These are phyloP conservation scores for Fusarium pininemorale DNA, from an alignment of 2,329 filamentous ascomycete genomes.

Conservation along the genomic window DNA sequence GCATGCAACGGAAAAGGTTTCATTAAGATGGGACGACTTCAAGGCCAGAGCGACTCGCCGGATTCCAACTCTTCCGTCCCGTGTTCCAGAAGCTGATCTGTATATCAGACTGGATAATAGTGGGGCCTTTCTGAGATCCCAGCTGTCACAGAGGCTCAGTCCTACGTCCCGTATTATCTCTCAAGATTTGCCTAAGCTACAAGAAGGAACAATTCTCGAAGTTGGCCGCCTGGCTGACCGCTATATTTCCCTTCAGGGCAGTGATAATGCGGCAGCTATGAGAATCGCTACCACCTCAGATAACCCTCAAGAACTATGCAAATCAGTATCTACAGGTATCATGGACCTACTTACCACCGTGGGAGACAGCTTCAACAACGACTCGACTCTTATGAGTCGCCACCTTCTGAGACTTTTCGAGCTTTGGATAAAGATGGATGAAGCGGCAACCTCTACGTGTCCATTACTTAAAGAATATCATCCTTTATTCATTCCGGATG, in stretches of 20 bases:
- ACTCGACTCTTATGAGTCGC: conserved; percentile 41
- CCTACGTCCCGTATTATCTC: too few relatives aligned
- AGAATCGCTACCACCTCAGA: not conserved
- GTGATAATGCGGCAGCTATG: accelerated
- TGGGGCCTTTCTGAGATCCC: not conserved
- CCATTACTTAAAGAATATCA: conserved; percentile 61
- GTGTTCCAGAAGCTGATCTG: conserved; percentile 46
- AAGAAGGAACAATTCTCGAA: not conserved
- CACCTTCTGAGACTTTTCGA: conserved; percentile 63
- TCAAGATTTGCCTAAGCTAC: accelerated
- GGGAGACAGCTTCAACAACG: conserved; percentile 44
- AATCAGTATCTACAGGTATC: not conserved
- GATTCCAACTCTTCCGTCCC: conserved; percentile 53
- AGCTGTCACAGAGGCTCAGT: conserved; percentile 40
- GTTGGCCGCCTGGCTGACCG: not conserved
- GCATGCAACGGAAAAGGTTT: conserved; percentile 42
- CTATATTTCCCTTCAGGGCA: not conserved
- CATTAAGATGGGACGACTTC: conserved; percentile 51
- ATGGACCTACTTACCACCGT: not conserved
- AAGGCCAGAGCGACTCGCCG: conserved; percentile 49
- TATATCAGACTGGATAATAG: conserved; percentile 55
- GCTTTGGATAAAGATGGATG: conserved; percentile 67
- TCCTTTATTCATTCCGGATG: conserved; percentile 58
- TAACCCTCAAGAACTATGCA: not conserved
- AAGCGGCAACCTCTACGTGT: conserved; percentile 51